Base-by-base conservation (phyloP, 1,284 basidiomycete species). In the Pseudozyma pruni region DNA sequence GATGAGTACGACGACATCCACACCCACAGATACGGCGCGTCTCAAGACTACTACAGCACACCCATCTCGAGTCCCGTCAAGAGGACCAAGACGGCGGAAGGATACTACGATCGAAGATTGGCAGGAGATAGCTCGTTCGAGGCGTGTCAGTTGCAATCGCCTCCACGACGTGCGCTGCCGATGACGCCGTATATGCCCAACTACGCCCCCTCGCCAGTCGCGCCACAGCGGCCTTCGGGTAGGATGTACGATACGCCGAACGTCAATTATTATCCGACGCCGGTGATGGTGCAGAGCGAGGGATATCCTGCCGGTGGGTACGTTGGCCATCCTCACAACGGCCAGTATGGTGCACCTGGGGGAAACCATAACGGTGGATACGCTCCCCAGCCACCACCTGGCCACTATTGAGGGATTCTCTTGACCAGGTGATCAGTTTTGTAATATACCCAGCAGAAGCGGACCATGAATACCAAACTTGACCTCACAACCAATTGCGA, bases 171-270 rank as follows among this genome's bases (percentile, higher is more conserved):
- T 7, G 49, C 44, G 8, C 31, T 52, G 27, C 60, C 53, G 1
- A 5, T 63, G 1, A 27, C 60, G 37, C 61, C 55, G 17, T 64
- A 64, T 9, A 64, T 37, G 20, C 61, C 61, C 38, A 64, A 58
- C 41, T 58, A 64, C n/a, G 58, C 46, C 14, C 5, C 23, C 13
- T 34, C 32, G 13, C 45, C 50, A 5, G 19, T 25, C 17, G 45
- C 54, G 20, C 49, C 38, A 9, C 45, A 44, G 16, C 23, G 49
- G 27, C 61, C 61, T 1, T 64, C 54, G 14, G 61, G 54, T 20
- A 49, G 61, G 42, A 48, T 64, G 50, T 64, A 64, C 45, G 54
- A 64, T 20, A 64, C 61, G 25, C 61, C 61, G 6, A 64, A 64
- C 45, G 54, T 57, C 48, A 64, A 57, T 41, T 64, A 64, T 19